These are phyloP conservation scores for Spinellus fusiger DNA, from an alignment of 192 early-diverging fungal species.

Conservation along the genomic window DNA sequence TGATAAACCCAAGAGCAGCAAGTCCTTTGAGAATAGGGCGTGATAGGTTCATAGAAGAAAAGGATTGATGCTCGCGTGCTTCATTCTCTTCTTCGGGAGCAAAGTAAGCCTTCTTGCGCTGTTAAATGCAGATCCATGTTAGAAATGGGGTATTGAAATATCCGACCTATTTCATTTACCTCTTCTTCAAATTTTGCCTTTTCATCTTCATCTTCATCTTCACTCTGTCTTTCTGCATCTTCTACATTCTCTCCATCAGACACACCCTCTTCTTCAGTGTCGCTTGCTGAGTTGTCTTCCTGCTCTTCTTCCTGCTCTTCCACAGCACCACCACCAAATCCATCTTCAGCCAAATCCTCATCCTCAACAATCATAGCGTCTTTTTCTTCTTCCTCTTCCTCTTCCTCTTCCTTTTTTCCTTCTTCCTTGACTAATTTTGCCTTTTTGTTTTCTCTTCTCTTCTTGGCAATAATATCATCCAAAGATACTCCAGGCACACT, in stretches of 20 bases:
- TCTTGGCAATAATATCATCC: slow-evolving; percentile 41
- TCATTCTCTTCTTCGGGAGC: slow-evolving; percentile 42
- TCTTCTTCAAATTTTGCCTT: slow-evolving; percentile 25
- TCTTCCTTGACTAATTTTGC: slow-evolving; percentile 29
- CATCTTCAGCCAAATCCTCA: slow-evolving; percentile 4
- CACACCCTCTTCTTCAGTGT: slow-evolving; percentile 44
- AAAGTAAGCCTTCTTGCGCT: slow-evolving; percentile 62
- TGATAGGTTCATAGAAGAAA: slow-evolving; percentile 88
- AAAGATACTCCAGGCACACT: slow-evolving; percentile 17
- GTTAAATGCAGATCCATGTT: not conserved
- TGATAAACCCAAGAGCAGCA: slow-evolving; percentile 78
- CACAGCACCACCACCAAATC: slow-evolving; percentile 2
- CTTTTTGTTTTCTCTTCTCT: slow-evolving; percentile 26
- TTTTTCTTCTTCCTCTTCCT: slow-evolving; percentile 31
- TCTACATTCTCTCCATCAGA: slow-evolving; percentile 30
- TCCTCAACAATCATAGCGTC: not conserved
- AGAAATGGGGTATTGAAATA: not conserved
- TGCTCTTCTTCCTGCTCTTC: slow-evolving; percentile 21
- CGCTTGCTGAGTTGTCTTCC: slow-evolving; percentile 40
- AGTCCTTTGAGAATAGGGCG: slow-evolving; percentile 93
- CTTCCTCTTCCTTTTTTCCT: slow-evolving; percentile 37
- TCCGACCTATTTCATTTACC: not conserved
- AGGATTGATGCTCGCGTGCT: slow-evolving; percentile 62
- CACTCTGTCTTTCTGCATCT: slow-evolving; percentile 32
- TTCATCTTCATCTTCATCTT: slow-evolving; percentile 28